phyloP scores from a whole-genome alignment of 805 yeast species.

The Kodamaea restingae region DNA sequence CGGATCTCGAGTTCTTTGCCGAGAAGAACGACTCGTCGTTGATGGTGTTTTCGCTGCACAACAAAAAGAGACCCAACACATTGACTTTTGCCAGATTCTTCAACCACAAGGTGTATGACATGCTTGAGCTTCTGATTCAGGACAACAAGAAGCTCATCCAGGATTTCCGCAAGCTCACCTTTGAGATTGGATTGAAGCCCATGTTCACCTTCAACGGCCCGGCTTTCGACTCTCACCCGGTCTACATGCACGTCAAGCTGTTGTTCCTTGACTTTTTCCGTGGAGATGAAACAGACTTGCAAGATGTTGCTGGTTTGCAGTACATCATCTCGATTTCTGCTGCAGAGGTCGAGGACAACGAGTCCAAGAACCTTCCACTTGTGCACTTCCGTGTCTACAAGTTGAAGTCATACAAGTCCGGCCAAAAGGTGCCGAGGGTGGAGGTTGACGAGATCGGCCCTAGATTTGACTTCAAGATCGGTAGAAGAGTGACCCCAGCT shows the following conservation, averaged over 20 bases:
- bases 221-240: conserved; percentile 85
- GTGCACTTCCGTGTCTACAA: conserved; percentile 90
- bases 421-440: conserved; percentile 88
- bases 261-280: conserved; percentile 87
- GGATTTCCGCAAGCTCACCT: conserved; percentile 78
- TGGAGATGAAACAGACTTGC: conserved; percentile 73
- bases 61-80: conserved; percentile 91
- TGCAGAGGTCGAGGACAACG: conserved; percentile 73
- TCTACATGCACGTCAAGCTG: conserved; percentile 79
- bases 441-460: conserved; percentile 96
- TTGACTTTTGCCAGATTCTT: conserved; percentile 86
- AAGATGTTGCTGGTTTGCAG: conserved; percentile 94
- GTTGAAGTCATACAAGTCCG: conserved; percentile 74
- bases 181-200: conserved; percentile 87
- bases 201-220: conserved; percentile 92
- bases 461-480: conserved; percentile 86
- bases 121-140: conserved; percentile 81
- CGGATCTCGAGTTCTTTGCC: conserved; percentile 83
- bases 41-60: conserved; percentile 70
- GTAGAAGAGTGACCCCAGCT: conserved; percentile 76
- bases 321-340: conserved; percentile 79
- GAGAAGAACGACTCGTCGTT: conserved; percentile 92
- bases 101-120: conserved; percentile 85
- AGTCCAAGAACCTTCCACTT: conserved; percentile 64
- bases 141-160: conserved; percentile 62